Conservation (phyloP, 1,139 yeast species). For the Sporopachydermia cereana region DNA sequence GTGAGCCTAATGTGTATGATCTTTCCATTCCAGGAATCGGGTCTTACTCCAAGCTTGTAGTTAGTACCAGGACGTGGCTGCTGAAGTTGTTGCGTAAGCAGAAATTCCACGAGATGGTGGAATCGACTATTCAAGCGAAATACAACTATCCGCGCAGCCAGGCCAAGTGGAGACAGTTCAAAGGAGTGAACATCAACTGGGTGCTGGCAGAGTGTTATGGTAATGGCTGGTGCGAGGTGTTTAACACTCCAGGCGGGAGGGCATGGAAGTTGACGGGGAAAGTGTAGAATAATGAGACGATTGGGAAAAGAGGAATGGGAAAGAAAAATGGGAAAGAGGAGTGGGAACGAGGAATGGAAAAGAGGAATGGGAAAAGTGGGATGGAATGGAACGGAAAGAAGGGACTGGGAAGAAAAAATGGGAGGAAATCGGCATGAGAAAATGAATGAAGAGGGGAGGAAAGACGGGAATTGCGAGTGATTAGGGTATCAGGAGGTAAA, state of each 20-base stretch:
- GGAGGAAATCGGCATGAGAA: too few relatives aligned
- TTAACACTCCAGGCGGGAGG: slow-evolving; percentile 57
- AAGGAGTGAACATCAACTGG: slow-evolving; percentile 54
- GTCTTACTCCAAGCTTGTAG: slow-evolving; percentile 37
- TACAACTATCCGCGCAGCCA: slow-evolving; percentile 35
- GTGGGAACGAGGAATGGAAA: too few relatives aligned
- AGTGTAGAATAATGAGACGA: too few relatives aligned
- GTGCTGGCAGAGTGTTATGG: slow-evolving; percentile 55
- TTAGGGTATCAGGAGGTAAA: too few relatives aligned
- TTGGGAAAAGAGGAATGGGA: too few relatives aligned
- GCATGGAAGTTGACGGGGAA: slow-evolving; percentile 54
- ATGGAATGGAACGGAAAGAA: too few relatives aligned
- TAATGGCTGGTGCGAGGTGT: slow-evolving; percentile 55
- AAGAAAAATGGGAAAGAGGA: too few relatives aligned
- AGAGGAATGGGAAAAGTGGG: too few relatives aligned
- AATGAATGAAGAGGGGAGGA: too few relatives aligned
- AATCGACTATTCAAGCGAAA: slow-evolving; percentile 33
- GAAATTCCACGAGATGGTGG: slow-evolving; percentile 43
- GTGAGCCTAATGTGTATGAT: slow-evolving; percentile 35
- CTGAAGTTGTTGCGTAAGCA: slow-evolving; percentile 31
- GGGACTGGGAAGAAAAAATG: too few relatives aligned
- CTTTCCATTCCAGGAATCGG: slow-evolving; percentile 57
- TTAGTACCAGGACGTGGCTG: slow-evolving; percentile 39
- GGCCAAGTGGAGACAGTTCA: slow-evolving; percentile 42
- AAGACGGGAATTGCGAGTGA: too few relatives aligned